Evolutionary conservation across 805 yeast species (phyloP).

Genomic region (Candida multigemmis): DNA sequence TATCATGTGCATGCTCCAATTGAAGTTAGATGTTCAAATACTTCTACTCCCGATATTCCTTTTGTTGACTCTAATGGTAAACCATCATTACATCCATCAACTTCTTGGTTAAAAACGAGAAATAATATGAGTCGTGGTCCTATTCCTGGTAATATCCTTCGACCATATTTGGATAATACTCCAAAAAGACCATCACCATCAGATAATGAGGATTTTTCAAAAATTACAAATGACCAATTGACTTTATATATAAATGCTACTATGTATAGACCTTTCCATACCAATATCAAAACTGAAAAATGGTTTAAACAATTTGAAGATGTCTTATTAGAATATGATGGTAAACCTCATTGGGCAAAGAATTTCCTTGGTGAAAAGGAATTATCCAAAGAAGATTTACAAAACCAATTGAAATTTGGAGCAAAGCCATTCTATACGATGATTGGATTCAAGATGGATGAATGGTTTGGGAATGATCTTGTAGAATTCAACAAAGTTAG

Average conservation of each 20-base stretch:
- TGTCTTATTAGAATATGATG: conserved; percentile 67
- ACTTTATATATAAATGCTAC: conserved; percentile 89
- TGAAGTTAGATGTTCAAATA: conserved; percentile 89
- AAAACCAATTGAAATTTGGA: conserved; percentile 29
- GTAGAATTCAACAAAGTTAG: conserved; percentile 54
- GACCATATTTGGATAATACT: conserved; percentile 77
- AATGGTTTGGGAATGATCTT: conserved; percentile 77
- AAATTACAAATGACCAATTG: conserved; percentile 62
- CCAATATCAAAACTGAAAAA: conserved; percentile 59
- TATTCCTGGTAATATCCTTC: conserved; percentile 70
- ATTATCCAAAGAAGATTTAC: conserved; percentile 25
- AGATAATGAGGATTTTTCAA: conserved; percentile 41
- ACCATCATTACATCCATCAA: conserved; percentile 30
- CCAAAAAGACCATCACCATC: conserved; percentile 48
- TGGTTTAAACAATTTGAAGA: conserved; percentile 86
- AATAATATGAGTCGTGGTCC: conserved; percentile 60
- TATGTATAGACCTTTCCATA: conserved; percentile 87
- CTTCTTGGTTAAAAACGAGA: conserved; percentile 45
- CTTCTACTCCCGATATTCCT: conserved; percentile 41
- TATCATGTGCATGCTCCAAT: conserved; percentile 92
- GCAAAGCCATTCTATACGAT: conserved; percentile 54
- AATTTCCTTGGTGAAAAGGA: conserved; percentile 60
- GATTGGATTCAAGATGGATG: conserved; percentile 70
- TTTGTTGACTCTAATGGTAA: conserved; percentile 26
- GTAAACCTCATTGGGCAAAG: conserved; percentile 98